Conservation (phyloP, 805 yeast species). For the Barnettozyma botsteinii region DNA sequence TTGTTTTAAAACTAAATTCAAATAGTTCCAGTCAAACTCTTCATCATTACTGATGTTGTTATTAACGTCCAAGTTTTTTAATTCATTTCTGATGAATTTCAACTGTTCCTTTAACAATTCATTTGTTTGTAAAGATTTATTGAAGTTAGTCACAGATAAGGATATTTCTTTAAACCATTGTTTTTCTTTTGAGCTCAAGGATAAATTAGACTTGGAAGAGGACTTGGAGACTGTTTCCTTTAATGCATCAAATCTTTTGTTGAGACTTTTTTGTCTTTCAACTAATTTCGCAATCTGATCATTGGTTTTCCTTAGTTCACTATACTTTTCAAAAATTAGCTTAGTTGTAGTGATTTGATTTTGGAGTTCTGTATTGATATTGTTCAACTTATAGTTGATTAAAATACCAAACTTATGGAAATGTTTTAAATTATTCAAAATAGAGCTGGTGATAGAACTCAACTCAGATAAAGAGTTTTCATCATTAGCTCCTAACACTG, state of each 20-base stretch:
- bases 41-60: constrained; percentile 7
- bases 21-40: constrained; percentile 27
- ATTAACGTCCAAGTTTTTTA: constrained; percentile 10
- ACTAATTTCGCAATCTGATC: constrained; percentile 17
- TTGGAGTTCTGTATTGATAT: constrained; percentile 37
- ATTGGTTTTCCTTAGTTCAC: constrained; percentile 12
- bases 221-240: constrained; percentile 22
- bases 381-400: constrained; percentile 31
- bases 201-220: constrained; percentile 18
- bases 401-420: constrained; percentile 31
- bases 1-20: constrained; percentile 28
- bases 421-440: constrained; percentile 8
- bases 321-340: constrained; percentile 18
- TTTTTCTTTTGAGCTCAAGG: constrained; percentile 36
- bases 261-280: constrained; percentile 30
- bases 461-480: constrained; percentile 16
- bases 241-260: constrained; percentile 28
- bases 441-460: constrained; percentile 20
- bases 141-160: constrained; percentile 27
- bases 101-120: constrained; percentile 26
- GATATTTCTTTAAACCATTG: constrained; percentile 42
- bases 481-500: constrained; percentile 5
- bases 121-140: constrained; percentile 27
- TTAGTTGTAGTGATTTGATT: constrained; percentile 32
- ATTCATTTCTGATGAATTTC: constrained; percentile 23